Evolutionary conservation across 2,329 filamentous ascomycete species (phyloP).

Genomic region (Neocatenulostroma microsporum): DNA sequence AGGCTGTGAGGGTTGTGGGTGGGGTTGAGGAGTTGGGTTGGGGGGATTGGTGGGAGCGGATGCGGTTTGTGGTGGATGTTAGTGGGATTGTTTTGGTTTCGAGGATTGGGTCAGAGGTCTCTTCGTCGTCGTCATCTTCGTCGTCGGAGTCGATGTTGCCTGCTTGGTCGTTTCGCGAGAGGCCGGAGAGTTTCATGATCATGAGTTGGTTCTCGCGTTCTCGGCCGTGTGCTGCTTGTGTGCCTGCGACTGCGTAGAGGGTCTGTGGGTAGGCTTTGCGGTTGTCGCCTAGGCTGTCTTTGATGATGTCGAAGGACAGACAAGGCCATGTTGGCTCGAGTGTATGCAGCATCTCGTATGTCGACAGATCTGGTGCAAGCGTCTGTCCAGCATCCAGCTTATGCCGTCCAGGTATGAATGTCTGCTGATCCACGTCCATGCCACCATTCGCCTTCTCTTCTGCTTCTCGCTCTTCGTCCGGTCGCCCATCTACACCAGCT

Average conservation of each 20-base stretch:
- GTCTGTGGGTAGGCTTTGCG: slow-evolving; percentile 91
- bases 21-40: slow-evolving; percentile 61
- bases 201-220: slow-evolving; percentile 86
- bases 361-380: slow-evolving; percentile 81
- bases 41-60: slow-evolving; percentile 75
- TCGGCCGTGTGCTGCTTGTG: slow-evolving; percentile 70
- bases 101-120: slow-evolving; percentile 74
- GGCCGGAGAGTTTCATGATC: slow-evolving; percentile 90
- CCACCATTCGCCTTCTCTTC: slow-evolving; percentile 70
- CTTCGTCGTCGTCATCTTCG: slow-evolving; percentile 66
- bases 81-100: slow-evolving; percentile 87
- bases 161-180: slow-evolving; percentile 75
- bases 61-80: slow-evolving; percentile 83
- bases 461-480: slow-evolving; percentile 84
- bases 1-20: slow-evolving; percentile 77
- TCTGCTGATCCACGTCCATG: slow-evolving; percentile 91
- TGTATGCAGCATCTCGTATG: slow-evolving; percentile 95
- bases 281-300: slow-evolving; percentile 76
- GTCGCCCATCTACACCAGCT: slow-evolving; percentile 85
- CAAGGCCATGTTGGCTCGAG: slow-evolving; percentile 95
- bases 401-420: slow-evolving; percentile 90
- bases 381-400: slow-evolving; percentile 88
- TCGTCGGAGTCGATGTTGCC: slow-evolving; percentile 60
- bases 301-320: slow-evolving; percentile 87
- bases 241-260: slow-evolving; percentile 89